These are phyloP conservation scores for Glycine soja DNA, from an alignment of 306 rosid genomes.

Conservation along the genomic window DNA sequence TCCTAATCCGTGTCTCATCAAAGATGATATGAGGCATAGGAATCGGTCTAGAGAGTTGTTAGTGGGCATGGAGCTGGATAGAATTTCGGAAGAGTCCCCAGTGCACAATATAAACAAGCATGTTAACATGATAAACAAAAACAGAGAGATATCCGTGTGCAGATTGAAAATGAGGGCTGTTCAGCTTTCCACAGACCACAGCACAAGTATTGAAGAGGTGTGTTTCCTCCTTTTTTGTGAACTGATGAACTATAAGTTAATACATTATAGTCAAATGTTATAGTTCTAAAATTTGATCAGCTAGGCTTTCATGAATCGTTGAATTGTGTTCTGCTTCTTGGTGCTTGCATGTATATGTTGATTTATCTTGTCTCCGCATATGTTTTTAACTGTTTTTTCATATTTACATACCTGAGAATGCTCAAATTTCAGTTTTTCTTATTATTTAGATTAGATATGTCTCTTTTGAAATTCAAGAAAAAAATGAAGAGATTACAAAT, in stretches of 20 bases:
- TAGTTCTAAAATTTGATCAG: conserved; percentile 31
- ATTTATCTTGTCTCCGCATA: neutral
- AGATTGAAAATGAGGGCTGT: conserved; percentile 72
- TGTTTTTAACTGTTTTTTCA: neutral
- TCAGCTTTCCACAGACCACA: conserved; percentile 78
- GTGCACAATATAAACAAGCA: conserved; percentile 63
- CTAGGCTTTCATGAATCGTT: conserved; percentile 12
- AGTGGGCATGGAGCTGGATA: conserved; percentile 72
- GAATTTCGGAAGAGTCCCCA: conserved; percentile 77
- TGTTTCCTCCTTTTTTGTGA: conserved; percentile 16
- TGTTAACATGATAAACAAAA: conserved; percentile 61
- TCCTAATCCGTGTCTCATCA: conserved; percentile 56
- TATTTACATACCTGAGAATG: conserved; percentile 4
- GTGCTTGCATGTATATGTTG: conserved; percentile 16
- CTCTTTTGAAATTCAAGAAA: neutral
- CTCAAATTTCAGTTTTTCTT: neutral
- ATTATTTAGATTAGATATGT: neutral
- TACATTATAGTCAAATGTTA: conserved; percentile 11
- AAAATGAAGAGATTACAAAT: neutral
- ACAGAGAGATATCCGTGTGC: conserved; percentile 64
- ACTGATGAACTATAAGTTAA: conserved; percentile 26
- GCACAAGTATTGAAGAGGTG: conserved; percentile 69
- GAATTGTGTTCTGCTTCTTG: conserved; percentile 20
- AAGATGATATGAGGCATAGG: conserved; percentile 64
- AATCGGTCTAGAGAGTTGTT: conserved; percentile 71